These are phyloP conservation scores for Plantago ovata DNA, from an alignment of 257 asterid species.

Conservation along the genomic window DNA sequence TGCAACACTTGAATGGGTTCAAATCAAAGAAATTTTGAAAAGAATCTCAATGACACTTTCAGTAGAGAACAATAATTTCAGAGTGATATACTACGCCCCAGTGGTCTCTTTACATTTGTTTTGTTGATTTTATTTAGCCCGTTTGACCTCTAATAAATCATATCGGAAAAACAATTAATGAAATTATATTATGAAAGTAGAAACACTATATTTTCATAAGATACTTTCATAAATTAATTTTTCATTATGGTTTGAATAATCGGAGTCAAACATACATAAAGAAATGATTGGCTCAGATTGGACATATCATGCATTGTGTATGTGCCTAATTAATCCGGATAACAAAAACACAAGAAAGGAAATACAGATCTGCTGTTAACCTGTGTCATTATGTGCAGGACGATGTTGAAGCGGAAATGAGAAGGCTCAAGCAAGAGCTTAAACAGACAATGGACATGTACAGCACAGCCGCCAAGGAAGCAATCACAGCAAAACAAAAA, in stretches of 20 bases:
- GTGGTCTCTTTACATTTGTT: too few relatives aligned
- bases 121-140: too few relatives aligned
- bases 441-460: constrained; percentile 96
- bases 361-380: neutral
- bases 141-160: too few relatives aligned
- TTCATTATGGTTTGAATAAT: too few relatives aligned
- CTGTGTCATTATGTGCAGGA: constrained; percentile 39
- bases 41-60: neutral
- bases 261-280: too few relatives aligned
- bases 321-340: neutral
- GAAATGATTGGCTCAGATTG: too few relatives aligned
- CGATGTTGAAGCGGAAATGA: constrained; percentile 89
- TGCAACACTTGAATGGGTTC: neutral
- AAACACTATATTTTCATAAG: too few relatives aligned
- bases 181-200: too few relatives aligned
- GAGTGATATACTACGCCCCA: neutral
- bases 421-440: constrained; percentile 87
- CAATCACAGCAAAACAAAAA: constrained; percentile 77
- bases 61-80: neutral
- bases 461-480: constrained; percentile 92
- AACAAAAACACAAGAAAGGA: neutral
- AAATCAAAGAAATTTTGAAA: neutral
- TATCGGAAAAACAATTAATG: too few relatives aligned
- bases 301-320: too few relatives aligned
- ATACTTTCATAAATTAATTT: too few relatives aligned